Conservation (phyloP, 306 rosid genomes). For the Prunus persica region DNA sequence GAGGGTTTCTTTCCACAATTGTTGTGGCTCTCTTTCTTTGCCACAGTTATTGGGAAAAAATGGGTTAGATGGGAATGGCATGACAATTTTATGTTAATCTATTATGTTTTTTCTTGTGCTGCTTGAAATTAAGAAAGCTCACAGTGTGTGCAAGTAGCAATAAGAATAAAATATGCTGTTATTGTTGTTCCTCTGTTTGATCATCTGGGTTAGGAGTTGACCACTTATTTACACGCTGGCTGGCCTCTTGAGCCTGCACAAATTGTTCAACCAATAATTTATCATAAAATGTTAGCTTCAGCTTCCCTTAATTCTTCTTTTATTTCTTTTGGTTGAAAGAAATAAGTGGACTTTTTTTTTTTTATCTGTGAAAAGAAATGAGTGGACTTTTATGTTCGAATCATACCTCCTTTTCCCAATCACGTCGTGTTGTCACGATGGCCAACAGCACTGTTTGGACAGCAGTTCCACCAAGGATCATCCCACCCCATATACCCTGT, state of each 20-base stretch:
- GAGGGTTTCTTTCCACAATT: too few relatives aligned
- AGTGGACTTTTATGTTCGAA: neutral
- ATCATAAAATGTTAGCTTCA: neutral
- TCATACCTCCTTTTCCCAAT: slow-evolving; percentile 4
- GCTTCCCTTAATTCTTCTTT: neutral
- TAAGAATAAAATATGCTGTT: neutral
- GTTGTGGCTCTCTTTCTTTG: too few relatives aligned
- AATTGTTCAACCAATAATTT: neutral
- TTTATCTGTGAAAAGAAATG: neutral
- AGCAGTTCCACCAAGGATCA: slow-evolving; percentile 73
- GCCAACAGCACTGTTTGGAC: slow-evolving; percentile 50
- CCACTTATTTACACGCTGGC: slow-evolving; percentile 39
- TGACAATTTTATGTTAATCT: neutral
- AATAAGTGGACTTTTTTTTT: neutral
- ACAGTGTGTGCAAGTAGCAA: neutral
- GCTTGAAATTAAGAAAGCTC: neutral
- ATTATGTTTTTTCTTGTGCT: neutral
- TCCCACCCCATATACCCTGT: slow-evolving; percentile 78
- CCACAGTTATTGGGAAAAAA: neutral
- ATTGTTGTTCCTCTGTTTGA: neutral
- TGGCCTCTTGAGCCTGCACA: slow-evolving; percentile 49
- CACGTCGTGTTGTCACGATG: slow-evolving; percentile 34
- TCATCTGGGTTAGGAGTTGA: slow-evolving; percentile 20
- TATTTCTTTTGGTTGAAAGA: neutral
- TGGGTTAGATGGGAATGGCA: neutral